phyloP scores from a whole-genome alignment of 1,284 basidiomycete genomes.

The Apiotrichum sp. region DNA sequence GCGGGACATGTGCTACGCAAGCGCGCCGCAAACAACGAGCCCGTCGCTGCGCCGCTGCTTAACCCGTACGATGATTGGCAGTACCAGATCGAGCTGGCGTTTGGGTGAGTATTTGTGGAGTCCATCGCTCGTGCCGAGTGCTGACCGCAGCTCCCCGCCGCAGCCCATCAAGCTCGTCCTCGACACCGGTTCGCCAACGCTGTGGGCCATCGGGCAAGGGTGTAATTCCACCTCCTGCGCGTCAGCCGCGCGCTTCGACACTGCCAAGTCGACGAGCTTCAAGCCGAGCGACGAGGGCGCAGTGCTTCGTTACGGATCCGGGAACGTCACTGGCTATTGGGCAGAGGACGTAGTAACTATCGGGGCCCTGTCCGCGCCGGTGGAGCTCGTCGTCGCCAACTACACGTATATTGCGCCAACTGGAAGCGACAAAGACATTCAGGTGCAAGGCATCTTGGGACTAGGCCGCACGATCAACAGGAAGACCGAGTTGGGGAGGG shows the following conservation, averaged over 20 bases:
- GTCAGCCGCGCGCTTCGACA: background rate
- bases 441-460: conserved; percentile 5
- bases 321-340: background rate
- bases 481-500: background rate
- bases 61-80: background rate
- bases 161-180: background rate
- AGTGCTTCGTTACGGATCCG: background rate
- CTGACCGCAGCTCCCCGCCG: background rate
- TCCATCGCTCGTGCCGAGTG: no score
- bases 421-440: background rate
- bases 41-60: background rate
- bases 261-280: background rate
- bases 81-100: background rate
- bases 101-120: background rate
- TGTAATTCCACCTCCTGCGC: background rate
- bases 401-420: background rate
- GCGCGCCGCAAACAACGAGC: background rate
- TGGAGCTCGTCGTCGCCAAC: background rate
- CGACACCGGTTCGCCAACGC: conserved; percentile 2
- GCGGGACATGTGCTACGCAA: no score
- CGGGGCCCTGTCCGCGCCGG: background rate
- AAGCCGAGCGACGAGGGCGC: background rate
- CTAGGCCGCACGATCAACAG: background rate
- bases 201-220: background rate
- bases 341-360: background rate